Conservation (phyloP, 179 eudicot genomes). For the Monotropa hypopitys region DNA sequence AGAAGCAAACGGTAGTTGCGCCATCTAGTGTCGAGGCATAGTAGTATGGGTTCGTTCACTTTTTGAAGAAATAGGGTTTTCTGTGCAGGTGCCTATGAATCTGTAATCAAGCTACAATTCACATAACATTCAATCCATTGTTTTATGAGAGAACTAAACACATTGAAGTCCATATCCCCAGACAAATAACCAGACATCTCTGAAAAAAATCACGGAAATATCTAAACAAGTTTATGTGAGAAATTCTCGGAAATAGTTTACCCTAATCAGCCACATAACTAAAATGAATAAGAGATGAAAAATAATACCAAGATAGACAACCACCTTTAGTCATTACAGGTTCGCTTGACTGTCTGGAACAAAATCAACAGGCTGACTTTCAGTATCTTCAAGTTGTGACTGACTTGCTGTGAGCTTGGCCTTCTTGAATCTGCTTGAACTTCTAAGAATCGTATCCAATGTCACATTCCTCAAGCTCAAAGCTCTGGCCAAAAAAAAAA, state of each 20-base stretch:
- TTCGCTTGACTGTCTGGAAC: slow-evolving; percentile 54
- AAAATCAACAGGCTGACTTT: slow-evolving; percentile 40
- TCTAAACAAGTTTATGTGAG: background rate
- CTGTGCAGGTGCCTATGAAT: too few relatives aligned
- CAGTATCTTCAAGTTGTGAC: slow-evolving; percentile 32
- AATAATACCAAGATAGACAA: background rate
- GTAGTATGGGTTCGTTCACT: too few relatives aligned
- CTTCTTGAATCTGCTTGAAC: slow-evolving; percentile 57
- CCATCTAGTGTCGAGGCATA: too few relatives aligned
- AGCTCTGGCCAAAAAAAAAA: slow-evolving; percentile 18
- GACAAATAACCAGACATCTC: background rate
- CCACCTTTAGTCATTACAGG: slow-evolving; percentile 7
- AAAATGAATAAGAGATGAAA: background rate
- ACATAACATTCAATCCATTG: too few relatives aligned
- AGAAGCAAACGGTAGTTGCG: too few relatives aligned
- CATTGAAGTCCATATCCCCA: background rate
- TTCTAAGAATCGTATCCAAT: slow-evolving; percentile 35
- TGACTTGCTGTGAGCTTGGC: slow-evolving; percentile 53
- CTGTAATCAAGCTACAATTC: too few relatives aligned
- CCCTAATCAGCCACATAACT: background rate
- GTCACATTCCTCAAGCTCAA: slow-evolving; percentile 17
- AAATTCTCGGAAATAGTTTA: background rate
- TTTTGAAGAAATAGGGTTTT: too few relatives aligned
- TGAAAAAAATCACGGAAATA: background rate
- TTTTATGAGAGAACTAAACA: too few relatives aligned